phyloP scores from a whole-genome alignment of 1,284 basidiomycete genomes.

The Spongiforma sp. region DNA sequence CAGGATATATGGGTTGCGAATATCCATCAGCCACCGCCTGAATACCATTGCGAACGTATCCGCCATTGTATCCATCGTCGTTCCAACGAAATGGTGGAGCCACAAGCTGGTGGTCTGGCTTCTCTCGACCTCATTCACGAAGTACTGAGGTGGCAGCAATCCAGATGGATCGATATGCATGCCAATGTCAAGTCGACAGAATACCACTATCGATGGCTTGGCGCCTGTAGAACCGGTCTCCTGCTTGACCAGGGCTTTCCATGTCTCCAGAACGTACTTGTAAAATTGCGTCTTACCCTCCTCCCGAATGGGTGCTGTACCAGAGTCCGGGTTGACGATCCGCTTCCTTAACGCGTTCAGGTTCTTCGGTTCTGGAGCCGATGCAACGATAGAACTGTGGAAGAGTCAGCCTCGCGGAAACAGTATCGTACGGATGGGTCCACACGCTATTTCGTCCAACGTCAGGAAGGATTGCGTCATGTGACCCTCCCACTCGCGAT shows the following conservation, averaged over 20 bases:
- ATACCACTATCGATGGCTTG: neutral
- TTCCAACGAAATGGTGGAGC: neutral
- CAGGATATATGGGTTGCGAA: neutral
- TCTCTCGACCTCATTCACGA: constrained; percentile 1
- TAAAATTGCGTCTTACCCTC: neutral
- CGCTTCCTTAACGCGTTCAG: neutral
- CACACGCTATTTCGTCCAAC: neutral
- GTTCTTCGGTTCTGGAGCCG: too few relatives aligned
- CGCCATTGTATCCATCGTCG: neutral
- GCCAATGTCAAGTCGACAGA: neutral
- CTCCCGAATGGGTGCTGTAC: neutral
- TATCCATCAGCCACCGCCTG: neutral
- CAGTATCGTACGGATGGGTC: too few relatives aligned
- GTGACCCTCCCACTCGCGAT: neutral
- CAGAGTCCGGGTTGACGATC: neutral
- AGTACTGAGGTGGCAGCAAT: neutral
- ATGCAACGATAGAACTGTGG: too few relatives aligned
- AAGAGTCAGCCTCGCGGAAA: too few relatives aligned
- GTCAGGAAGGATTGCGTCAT: neutral
- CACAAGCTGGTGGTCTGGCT: neutral
- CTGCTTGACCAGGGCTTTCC: neutral
- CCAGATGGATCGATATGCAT: neutral
- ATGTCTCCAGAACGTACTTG: neutral
- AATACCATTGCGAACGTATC: neutral
- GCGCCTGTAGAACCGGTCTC: neutral